Conservation (phyloP, 1,139 yeast genomes). For the Suhomyces bolitotheri region DNA sequence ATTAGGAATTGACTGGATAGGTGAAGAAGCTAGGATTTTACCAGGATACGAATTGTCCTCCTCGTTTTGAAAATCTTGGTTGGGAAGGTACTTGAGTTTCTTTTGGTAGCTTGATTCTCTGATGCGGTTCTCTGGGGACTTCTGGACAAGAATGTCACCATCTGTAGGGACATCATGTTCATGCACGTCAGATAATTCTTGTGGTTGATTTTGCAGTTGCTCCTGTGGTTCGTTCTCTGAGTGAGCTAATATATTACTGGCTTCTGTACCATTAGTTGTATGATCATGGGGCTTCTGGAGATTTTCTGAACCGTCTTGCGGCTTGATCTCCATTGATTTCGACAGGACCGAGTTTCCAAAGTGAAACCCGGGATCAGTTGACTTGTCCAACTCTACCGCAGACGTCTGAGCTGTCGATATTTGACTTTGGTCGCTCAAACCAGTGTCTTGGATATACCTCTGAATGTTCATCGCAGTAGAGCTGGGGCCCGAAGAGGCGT, state of each 20-base stretch:
- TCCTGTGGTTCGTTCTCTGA: neutral
- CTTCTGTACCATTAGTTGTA: neutral
- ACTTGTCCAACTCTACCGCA: constrained; percentile 12
- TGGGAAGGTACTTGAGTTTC: constrained; percentile 38
- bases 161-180: too few relatives aligned
- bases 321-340: too few relatives aligned
- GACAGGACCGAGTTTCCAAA: constrained; percentile 1
- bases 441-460: constrained; percentile 28
- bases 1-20: constrained; percentile 42
- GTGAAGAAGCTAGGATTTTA: constrained; percentile 16
- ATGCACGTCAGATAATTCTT: constrained; percentile 7
- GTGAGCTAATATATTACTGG: neutral
- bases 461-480: constrained; percentile 27
- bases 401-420: constrained; percentile 19
- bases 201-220: neutral
- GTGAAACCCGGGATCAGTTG: constrained; percentile 12
- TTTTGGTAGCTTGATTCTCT: constrained; percentile 27
- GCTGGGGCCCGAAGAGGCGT: constrained; percentile 23
- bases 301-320: neutral
- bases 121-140: constrained; percentile 14
- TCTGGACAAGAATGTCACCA: constrained; percentile 8
- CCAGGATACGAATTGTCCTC: constrained; percentile 9
- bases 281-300: neutral
- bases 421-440: constrained; percentile 22
- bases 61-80: constrained; percentile 30